Evolutionary conservation across 2,329 filamentous ascomycete genomes (phyloP).

Genomic region (Venturia effusa): DNA sequence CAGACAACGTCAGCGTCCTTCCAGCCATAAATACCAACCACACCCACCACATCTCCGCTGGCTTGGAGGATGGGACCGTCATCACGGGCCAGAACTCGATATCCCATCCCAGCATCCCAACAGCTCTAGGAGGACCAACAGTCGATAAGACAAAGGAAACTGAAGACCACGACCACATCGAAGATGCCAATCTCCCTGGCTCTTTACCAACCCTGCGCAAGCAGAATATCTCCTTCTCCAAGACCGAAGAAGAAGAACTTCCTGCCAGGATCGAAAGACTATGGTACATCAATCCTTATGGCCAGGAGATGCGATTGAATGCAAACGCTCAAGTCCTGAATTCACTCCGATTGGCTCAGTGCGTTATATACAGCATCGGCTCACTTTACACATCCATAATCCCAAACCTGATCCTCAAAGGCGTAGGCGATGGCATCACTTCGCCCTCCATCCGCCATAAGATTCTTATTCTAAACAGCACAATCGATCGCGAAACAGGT

Average conservation of each 20-base stretch:
- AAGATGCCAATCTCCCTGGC: conserved; percentile 73
- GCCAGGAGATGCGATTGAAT: conserved; percentile 81
- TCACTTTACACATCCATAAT: conserved; percentile 84
- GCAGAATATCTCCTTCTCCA: conserved; percentile 74
- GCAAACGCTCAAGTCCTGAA: conserved; percentile 72
- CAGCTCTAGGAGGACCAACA: conserved; percentile 27
- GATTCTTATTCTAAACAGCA: conserved; percentile 76
- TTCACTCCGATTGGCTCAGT: conserved; percentile 52
- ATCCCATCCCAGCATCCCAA: conserved; percentile 66
- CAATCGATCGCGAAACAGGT: conserved; percentile 76
- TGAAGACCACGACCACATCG: conserved; percentile 52
- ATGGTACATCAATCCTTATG: conserved; percentile 98
- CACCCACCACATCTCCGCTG: conserved; percentile 84
- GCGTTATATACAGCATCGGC: conserved; percentile 86
- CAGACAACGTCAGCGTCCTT: conserved; percentile 64
- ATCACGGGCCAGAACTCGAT: conserved; percentile 93
- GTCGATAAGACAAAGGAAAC: conserved; percentile 25
- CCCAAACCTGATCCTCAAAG: conserved; percentile 68
- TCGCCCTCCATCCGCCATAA: conserved; percentile 50
- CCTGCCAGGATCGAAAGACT: conserved; percentile 67
- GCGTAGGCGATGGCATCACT: conserved; percentile 57
- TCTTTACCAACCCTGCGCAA: conserved; percentile 69
- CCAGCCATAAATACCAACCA: conserved; percentile 94
- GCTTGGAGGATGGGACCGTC: conserved; percentile 60
- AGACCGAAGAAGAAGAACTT: conserved; percentile 63